Evolutionary conservation across 2,329 filamentous ascomycete genomes (phyloP).

Genomic region (Aspergillus sojae): DNA sequence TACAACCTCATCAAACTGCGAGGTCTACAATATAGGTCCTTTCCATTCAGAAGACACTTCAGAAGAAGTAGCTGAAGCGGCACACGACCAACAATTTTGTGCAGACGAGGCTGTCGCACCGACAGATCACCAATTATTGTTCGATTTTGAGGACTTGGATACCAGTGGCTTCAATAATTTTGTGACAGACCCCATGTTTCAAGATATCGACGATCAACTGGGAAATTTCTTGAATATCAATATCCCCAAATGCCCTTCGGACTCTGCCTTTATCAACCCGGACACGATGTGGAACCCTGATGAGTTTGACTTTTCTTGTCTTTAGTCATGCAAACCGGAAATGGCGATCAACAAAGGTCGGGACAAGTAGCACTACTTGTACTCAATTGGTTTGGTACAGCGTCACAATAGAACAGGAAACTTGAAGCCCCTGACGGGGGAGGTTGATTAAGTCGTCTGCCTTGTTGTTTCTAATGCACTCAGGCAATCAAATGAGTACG

Average conservation of each 20-base stretch:
- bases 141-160: neutral
- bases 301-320: neutral
- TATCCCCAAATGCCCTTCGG: conserved; percentile 12
- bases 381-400: too few relatives aligned
- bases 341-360: too few relatives aligned
- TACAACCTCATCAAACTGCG: neutral
- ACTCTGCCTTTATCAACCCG: conserved; percentile 10
- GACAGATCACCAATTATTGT: neutral
- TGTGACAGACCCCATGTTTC: conserved; percentile 1
- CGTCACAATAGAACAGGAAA: too few relatives aligned
- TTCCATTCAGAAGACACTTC: neutral
- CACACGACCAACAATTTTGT: neutral
- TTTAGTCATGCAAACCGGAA: neutral
- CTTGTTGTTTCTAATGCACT: too few relatives aligned
- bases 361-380: too few relatives aligned
- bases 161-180: neutral
- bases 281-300: conserved; percentile 4
- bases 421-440: too few relatives aligned
- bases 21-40: neutral
- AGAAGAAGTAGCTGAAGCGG: neutral
- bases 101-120: neutral
- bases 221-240: conserved; percentile 19
- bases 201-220: conserved; percentile 17
- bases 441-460: too few relatives aligned
- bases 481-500: too few relatives aligned